phyloP scores from a whole-genome alignment of 257 asterid genomes.

The Plantago ovata region DNA sequence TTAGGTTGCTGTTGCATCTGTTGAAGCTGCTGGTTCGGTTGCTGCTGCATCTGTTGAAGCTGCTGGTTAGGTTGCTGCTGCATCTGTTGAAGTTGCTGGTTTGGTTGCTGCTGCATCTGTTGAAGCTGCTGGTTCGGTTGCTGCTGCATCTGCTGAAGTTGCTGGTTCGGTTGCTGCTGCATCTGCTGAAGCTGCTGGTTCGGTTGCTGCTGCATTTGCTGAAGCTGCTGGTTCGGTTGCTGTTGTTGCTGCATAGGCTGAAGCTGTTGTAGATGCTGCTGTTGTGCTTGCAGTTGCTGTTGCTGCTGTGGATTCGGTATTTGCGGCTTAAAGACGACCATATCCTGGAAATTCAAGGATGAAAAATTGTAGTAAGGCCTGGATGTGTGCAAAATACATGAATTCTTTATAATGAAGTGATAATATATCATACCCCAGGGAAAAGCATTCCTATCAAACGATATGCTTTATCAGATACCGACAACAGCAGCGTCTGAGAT shows the following conservation, averaged over 20 bases:
- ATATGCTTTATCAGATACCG: conserved; percentile 72
- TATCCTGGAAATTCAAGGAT: conserved; percentile 41
- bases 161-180: conserved; percentile 30
- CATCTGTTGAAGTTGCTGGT: conserved; percentile 25
- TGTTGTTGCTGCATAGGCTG: no score
- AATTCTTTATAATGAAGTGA: background rate
- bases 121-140: conserved; percentile 31
- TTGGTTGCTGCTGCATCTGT: conserved; percentile 26
- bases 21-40: conserved; percentile 40
- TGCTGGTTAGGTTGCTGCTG: conserved; percentile 37
- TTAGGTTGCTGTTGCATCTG: conserved; percentile 26
- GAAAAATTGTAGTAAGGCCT: background rate
- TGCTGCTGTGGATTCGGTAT: conserved; percentile 45
- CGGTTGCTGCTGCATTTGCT: conserved; percentile 34
- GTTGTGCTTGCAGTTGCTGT: conserved; percentile 28
- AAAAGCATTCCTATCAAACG: conserved; percentile 92
- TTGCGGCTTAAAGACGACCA: conserved; percentile 86
- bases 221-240: conserved; percentile 30
- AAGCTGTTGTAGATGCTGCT: conserved; percentile 20
- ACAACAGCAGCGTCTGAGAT: conserved; percentile 75
- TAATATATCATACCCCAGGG: conserved; percentile 60
- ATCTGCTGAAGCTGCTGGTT: conserved; percentile 35
- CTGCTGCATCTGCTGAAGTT: conserved; percentile 28
- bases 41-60: conserved; percentile 23
- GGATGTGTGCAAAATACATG: background rate